Percentiles rank a stretch among this genome's conserved stretches.
Evolutionary conservation across 139 green algal species (phyloP).

Genomic region (Coelastrella sp.): DNA sequence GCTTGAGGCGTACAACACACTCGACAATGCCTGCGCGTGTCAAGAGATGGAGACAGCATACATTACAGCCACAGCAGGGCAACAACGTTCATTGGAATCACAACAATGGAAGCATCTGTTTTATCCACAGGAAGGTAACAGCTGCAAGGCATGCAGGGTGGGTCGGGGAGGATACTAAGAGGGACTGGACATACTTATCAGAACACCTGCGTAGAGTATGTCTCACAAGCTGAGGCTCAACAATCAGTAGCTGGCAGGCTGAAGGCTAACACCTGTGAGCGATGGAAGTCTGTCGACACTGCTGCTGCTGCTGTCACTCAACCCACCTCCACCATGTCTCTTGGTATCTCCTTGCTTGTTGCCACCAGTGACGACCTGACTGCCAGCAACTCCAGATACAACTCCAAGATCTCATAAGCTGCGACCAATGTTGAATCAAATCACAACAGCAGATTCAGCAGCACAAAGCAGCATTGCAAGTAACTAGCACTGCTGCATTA

Average conservation of each 20-base stretch:
- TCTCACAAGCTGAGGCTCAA: too few relatives aligned
- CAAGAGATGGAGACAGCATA: neutral
- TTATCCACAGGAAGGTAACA: too few relatives aligned
- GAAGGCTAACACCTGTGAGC: neutral
- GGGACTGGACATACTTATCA: too few relatives aligned
- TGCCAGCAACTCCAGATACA: slow-evolving; percentile 92
- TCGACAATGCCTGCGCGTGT: slow-evolving; percentile 22
- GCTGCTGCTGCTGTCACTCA: neutral
- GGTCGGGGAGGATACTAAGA: too few relatives aligned
- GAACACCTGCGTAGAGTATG: too few relatives aligned
- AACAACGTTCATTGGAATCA: neutral
- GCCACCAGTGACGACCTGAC: slow-evolving; percentile 83
- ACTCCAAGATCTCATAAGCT: slow-evolving; percentile 91
- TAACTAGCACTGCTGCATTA: neutral
- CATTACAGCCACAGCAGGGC: neutral
- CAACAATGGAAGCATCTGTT: neutral
- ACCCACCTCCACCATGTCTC: slow-evolving; percentile 39
- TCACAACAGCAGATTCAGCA: neutral
- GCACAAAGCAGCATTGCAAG: neutral
- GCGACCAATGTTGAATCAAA: neutral
- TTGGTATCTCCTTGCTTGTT: slow-evolving; percentile 76
- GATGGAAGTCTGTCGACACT: neutral
- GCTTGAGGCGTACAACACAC: slow-evolving; percentile 49
- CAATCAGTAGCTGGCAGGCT: neutral
- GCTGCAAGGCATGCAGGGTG: too few relatives aligned